These are phyloP conservation scores for Acanthamoeba healyi DNA, from an alignment of 208 protist genomes.

Conservation along the genomic window DNA sequence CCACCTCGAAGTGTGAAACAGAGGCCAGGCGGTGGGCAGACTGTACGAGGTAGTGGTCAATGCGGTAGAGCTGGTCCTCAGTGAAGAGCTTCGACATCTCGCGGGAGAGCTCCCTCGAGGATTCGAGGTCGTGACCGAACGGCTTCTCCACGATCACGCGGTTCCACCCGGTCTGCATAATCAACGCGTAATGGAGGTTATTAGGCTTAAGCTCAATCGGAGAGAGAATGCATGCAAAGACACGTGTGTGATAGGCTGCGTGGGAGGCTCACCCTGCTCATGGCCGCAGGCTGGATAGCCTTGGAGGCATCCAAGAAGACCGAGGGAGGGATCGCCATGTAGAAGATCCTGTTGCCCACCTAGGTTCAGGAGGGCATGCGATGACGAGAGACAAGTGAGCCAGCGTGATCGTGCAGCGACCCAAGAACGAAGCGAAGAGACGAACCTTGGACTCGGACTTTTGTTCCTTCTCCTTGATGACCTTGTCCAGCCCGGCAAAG, in stretches of 20 bases:
- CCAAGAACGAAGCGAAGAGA: background rate
- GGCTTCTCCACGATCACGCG: constrained; percentile 91
- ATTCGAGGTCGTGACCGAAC: constrained; percentile 88
- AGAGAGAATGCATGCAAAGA: no score
- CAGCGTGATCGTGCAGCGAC: no score
- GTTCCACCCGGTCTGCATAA: constrained; percentile 78
- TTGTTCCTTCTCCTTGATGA: constrained; percentile 65
- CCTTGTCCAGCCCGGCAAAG: constrained; percentile 68
- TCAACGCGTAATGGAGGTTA: no score
- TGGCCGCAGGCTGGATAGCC: constrained; percentile 8
- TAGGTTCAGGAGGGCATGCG: background rate
- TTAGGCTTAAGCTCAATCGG: no score
- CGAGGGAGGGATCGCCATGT: constrained; percentile 79
- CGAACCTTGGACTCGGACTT: background rate
- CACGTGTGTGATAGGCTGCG: no score
- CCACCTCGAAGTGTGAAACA: no score
- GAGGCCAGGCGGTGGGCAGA: constrained; percentile 65
- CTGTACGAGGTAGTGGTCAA: constrained; percentile 89
- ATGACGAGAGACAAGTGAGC: background rate
- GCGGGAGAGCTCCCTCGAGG: constrained; percentile 76
- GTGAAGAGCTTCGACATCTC: constrained; percentile 80
- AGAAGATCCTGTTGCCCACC: constrained; percentile 87
- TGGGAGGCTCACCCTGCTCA: constrained; percentile 66
- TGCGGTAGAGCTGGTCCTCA: constrained; percentile 90
- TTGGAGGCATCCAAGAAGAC: background rate